These are phyloP conservation scores for Penicillium desertorum DNA, from an alignment of 495 filamentous ascomycete genomes.

Conservation along the genomic window DNA sequence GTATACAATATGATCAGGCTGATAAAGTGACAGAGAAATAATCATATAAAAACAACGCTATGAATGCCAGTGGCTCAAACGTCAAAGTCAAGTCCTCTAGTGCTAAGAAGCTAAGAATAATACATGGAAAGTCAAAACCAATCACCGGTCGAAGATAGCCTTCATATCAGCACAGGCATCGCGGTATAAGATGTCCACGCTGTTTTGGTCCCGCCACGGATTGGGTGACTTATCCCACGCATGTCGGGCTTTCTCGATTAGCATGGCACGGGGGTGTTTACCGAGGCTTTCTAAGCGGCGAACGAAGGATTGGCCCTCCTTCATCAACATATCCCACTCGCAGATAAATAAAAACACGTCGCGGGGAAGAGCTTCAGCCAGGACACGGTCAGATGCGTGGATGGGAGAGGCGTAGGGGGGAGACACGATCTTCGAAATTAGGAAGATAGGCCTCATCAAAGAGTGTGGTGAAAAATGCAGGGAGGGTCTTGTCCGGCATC, in stretches of 20 bases:
- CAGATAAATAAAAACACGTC: slow-evolving; percentile 75
- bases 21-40: not conserved
- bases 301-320: slow-evolving; percentile 70
- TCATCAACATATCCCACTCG: slow-evolving; percentile 88
- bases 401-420: slow-evolving; percentile 66
- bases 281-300: slow-evolving; percentile 60
- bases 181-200: slow-evolving; percentile 42
- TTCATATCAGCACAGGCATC: slow-evolving; percentile 50
- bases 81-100: not conserved
- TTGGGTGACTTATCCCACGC: slow-evolving; percentile 88
- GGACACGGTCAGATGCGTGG: slow-evolving; percentile 53
- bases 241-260: slow-evolving; percentile 72
- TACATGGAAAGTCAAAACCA: not conserved
- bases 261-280: slow-evolving; percentile 67
- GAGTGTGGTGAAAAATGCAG: slow-evolving; percentile 72
- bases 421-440: slow-evolving; percentile 46
- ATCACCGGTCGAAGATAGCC: slow-evolving; percentile 40
- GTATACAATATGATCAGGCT: not conserved
- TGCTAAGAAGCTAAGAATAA: slow-evolving; percentile 3
- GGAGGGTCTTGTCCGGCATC: slow-evolving; percentile 70
- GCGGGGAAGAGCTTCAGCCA: slow-evolving; percentile 54
- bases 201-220: slow-evolving; percentile 58
- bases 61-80: slow-evolving; percentile 7
- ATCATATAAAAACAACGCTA: slow-evolving; percentile 6
- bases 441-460: slow-evolving; percentile 83